These are phyloP conservation scores for Earliella scabrosa DNA, from an alignment of 1,284 basidiomycete genomes.

Conservation along the genomic window DNA sequence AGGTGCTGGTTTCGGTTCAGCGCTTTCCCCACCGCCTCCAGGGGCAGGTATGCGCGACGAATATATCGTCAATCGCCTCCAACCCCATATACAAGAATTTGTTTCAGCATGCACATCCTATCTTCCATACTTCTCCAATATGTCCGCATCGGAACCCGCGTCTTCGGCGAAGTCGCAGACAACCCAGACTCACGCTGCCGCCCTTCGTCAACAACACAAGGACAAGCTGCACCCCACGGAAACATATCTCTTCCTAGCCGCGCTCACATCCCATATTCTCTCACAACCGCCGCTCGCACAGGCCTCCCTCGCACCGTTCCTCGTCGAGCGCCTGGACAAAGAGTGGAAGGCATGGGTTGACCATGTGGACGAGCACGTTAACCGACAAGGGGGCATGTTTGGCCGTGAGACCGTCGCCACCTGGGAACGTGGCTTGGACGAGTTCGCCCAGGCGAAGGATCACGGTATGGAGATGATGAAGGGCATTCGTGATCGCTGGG, in stretches of 20 bases:
- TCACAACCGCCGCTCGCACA: slow-evolving; percentile 69
- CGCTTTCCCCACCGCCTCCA: slow-evolving; percentile 37
- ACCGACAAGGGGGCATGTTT: slow-evolving; percentile 79
- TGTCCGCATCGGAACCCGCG: slow-evolving; percentile 35
- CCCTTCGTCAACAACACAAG: slow-evolving; percentile 53
- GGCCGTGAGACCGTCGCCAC: slow-evolving; percentile 64
- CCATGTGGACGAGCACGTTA: slow-evolving; percentile 67
- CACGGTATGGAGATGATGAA: slow-evolving; percentile 57
- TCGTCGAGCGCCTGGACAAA: slow-evolving; percentile 63
- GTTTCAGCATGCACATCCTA: slow-evolving; percentile 76
- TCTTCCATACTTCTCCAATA: slow-evolving; percentile 79
- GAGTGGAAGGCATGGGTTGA: slow-evolving; percentile 83
- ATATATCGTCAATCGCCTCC: slow-evolving; percentile 74
- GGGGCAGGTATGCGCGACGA: slow-evolving; percentile 72
- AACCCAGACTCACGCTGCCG: slow-evolving; percentile 41
- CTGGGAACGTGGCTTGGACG: slow-evolving; percentile 73
- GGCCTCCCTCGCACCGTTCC: slow-evolving; percentile 54
- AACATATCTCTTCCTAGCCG: slow-evolving; percentile 70
- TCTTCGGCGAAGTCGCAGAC: slow-evolving; percentile 33
- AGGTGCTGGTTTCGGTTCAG: slow-evolving; percentile 30
- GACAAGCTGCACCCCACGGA: slow-evolving; percentile 72
- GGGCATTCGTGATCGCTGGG: slow-evolving; percentile 69
- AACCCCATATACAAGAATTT: slow-evolving; percentile 75
- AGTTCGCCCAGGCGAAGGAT: slow-evolving; percentile 57
- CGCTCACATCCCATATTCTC: slow-evolving; percentile 69